Percentiles rank a stretch among this genome's conserved stretches.
Conservation (phyloP, 805 yeast species). For the Wickerhamomyces alni region DNA sequence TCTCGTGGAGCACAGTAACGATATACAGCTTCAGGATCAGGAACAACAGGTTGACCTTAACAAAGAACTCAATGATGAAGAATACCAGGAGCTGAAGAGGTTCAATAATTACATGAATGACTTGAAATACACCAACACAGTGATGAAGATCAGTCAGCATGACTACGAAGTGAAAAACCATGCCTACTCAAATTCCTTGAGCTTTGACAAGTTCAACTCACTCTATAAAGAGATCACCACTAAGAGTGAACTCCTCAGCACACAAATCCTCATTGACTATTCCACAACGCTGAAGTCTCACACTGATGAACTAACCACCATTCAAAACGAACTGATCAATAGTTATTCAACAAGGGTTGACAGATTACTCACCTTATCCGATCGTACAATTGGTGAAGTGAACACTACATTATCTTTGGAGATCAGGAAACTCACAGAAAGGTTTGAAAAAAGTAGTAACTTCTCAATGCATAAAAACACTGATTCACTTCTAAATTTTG, state of each 20-base stretch:
- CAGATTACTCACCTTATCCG: conserved; percentile 54
- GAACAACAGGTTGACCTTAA: neutral
- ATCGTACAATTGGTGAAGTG: conserved; percentile 66
- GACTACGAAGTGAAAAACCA: conserved; percentile 11
- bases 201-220: conserved; percentile 9
- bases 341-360: conserved; percentile 46
- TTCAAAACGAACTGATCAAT: conserved; percentile 17
- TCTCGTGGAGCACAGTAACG: too few relatives aligned
- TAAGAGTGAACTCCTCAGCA: conserved; percentile 1
- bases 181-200: conserved; percentile 6
- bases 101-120: conserved; percentile 9
- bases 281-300: conserved; percentile 14
- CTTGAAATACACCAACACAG: conserved; percentile 3
- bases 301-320: conserved; percentile 13
- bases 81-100: conserved; percentile 18
- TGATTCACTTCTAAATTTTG: conserved; percentile 29
- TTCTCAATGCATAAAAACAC: conserved; percentile 22
- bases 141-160: conserved; percentile 18
- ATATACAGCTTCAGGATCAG: too few relatives aligned
- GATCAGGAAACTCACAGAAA: conserved; percentile 47
- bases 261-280: conserved; percentile 4
- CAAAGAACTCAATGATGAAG: conserved; percentile 10
- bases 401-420: conserved; percentile 65
- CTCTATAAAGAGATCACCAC: neutral
- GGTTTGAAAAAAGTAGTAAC: conserved; percentile 34